Evolutionary conservation across 345 rosid species (phyloP).

Genomic region (Gynandropsis gynandra): DNA sequence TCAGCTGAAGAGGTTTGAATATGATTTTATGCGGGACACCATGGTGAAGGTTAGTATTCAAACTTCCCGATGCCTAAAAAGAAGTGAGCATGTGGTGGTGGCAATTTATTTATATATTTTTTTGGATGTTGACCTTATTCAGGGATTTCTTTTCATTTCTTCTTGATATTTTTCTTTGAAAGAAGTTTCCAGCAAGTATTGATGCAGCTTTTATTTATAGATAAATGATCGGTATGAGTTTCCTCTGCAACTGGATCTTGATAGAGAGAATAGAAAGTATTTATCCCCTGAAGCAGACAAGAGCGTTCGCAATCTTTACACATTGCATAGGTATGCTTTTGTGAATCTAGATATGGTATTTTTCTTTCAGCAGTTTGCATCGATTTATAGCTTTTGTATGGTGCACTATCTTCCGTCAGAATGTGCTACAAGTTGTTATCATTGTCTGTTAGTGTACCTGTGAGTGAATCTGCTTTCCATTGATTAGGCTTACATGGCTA

Average conservation of each 20-base stretch:
- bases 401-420: constrained; percentile 4
- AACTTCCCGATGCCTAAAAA: constrained; percentile 7
- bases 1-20: constrained; percentile 92
- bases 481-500: constrained; percentile 6
- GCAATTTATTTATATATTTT: background rate
- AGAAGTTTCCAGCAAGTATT: constrained; percentile 5
- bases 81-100: constrained; percentile 5
- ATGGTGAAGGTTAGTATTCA: constrained; percentile 84
- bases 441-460: constrained; percentile 8
- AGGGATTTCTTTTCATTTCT: background rate
- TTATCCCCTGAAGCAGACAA: constrained; percentile 88
- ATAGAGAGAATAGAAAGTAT: constrained; percentile 77
- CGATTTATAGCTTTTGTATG: background rate
- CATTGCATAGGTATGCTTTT: constrained; percentile 69
- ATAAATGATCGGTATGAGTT: constrained; percentile 95
- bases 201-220: constrained; percentile 32
- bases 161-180: constrained; percentile 1
- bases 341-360: constrained; percentile 9
- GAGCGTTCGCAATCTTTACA: constrained; percentile 83
- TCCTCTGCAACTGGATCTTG: constrained; percentile 92
- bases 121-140: background rate
- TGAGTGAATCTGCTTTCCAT: constrained; percentile 3
- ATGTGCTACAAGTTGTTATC: constrained; percentile 1
- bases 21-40: constrained; percentile 90
- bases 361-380: constrained; percentile 1